A percentile compares a stretch with the other conserved stretches of the same genome.
These are phyloP conservation scores for Panicum hallii DNA, from an alignment of 202 grass and related monocot species.

Conservation along the genomic window DNA sequence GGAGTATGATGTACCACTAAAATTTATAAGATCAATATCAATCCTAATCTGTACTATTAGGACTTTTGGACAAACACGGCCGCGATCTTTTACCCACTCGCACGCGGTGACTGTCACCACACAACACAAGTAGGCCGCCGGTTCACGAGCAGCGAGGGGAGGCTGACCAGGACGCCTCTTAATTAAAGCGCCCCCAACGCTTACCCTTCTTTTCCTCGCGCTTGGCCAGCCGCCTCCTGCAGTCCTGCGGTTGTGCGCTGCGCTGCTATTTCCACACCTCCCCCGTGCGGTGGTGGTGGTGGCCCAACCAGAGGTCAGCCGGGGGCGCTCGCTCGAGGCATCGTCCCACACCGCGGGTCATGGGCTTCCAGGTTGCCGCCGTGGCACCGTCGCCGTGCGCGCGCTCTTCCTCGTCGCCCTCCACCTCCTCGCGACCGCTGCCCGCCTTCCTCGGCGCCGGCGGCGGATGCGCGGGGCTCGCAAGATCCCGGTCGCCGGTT, in stretches of 20 bases:
- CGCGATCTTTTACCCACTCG: neutral
- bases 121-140: neutral
- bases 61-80: neutral
- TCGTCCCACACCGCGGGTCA: constrained; percentile 25
- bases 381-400: constrained; percentile 44
- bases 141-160: constrained; percentile 43
- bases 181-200: constrained; percentile 43
- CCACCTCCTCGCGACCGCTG: constrained; percentile 48
- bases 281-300: constrained; percentile 36
- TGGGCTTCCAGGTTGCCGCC: constrained; percentile 59
- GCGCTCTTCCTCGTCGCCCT: constrained; percentile 40
- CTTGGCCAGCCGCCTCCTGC: constrained; percentile 4
- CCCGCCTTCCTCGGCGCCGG: constrained; percentile 44
- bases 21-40: neutral
- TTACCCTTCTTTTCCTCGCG: constrained; percentile 14
- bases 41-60: neutral
- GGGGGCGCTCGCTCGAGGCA: neutral
- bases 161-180: constrained; percentile 26
- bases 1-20: too few relatives aligned
- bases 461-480: constrained; percentile 27
- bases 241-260: neutral
- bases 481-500: constrained; percentile 44
- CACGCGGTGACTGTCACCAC: constrained; percentile 4
- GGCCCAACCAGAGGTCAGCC: constrained; percentile 27
- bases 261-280: constrained; percentile 39